Evolutionary conservation across 257 asterid species (phyloP), one percentile per base, ranked within the genome.

Genomic region (Ilex asprella): DNA sequence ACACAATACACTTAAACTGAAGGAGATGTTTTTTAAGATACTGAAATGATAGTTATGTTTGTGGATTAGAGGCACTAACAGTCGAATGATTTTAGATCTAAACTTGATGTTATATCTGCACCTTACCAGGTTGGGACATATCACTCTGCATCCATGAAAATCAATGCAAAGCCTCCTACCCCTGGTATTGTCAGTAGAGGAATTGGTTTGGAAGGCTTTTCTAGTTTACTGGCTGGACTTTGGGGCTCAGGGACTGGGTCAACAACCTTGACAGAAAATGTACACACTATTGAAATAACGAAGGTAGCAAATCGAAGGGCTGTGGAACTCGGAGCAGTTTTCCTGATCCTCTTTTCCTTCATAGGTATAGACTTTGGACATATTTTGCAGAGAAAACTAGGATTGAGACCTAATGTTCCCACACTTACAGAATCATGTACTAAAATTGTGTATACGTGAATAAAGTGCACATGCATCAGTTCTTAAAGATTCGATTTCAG

Each of bases 211-310:
- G 99, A 93, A 70, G 99, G 99, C 49, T 89, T 93, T 73, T 93
- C 96, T 81, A 84, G 99, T 75, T 65, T 89, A 30, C 70, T 93
- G 66, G 99, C 97, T 58, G 99, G 97, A 61, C 94, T 89, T 67
- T 93, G 97, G 96, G 99, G 99, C 51, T 67, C 96, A 16, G 97
- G 99, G 62, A 78, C 97, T 0, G 99, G 97, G 65, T 79, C 96
- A 53, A 87, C 96, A 65, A 87, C 96, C 73, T 77, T 93, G 83
- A 85, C 89, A 1, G 99, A 89, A 74, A 93, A 93, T 41, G 70
- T 87, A 67, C 95, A 93, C 70, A 87, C 99, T 11, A 81, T 93
- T 64, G 73, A 75, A 44, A 73, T 75, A 49, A 93, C 97, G 8
- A 89, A 79, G 77, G 88, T 93, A 61, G 96, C 96, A 46, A 89